Evolutionary conservation across 257 asterid genomes (phyloP).

Genomic region (Asclepias syriaca): DNA sequence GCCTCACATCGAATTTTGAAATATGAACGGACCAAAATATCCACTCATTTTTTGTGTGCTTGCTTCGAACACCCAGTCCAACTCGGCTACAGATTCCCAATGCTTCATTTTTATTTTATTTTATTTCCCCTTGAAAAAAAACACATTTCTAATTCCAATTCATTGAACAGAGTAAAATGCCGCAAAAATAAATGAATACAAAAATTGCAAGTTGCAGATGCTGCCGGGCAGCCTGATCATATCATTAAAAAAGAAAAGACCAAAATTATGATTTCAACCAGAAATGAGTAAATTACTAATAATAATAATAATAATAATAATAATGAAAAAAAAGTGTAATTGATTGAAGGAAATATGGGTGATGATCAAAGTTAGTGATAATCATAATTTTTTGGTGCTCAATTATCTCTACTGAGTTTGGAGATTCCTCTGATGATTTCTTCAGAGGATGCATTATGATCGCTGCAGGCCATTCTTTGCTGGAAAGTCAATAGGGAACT

Average conservation of each 20-base stretch:
- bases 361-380: not conserved
- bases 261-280: not conserved
- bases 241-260: not conserved
- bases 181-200: not conserved
- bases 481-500: constrained; percentile 11
- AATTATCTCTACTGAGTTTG: constrained; percentile 10
- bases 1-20: too few relatives aligned
- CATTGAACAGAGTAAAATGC: not conserved
- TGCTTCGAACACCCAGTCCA: not conserved
- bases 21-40: too few relatives aligned
- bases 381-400: not conserved
- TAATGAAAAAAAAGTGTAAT: too few relatives aligned
- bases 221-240: not conserved
- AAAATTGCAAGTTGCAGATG: not conserved
- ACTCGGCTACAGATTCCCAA: not conserved
- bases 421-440: constrained; percentile 14
- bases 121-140: not conserved
- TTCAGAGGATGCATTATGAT: constrained; percentile 9
- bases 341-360: too few relatives aligned
- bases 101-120: not conserved
- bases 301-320: too few relatives aligned
- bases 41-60: constrained; percentile 9
- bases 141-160: not conserved
- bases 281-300: not conserved
- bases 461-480: not conserved